These are phyloP conservation scores for Trametes polyzona DNA, from an alignment of 1,284 basidiomycete species.

Conservation along the genomic window DNA sequence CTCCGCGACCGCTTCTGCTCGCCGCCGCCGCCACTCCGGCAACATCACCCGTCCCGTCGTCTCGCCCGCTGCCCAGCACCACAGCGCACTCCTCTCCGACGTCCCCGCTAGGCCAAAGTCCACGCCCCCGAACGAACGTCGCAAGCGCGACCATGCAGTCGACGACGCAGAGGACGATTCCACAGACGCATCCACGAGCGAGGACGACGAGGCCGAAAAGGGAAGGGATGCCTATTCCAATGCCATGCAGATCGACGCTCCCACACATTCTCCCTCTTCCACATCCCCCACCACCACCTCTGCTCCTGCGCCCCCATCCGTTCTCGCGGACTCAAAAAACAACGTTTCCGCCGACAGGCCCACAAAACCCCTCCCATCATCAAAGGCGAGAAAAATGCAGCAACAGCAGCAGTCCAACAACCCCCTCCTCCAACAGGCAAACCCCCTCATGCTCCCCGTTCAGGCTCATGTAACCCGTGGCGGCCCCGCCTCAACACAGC, in stretches of 20 bases:
- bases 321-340: conserved; percentile 25
- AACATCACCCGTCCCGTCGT: conserved; percentile 34
- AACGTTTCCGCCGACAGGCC: conserved; percentile 46
- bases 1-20: conserved; percentile 25
- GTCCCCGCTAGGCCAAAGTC: conserved; percentile 41
- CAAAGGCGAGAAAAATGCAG: conserved; percentile 51
- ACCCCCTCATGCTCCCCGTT: conserved; percentile 80
- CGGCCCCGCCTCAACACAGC: conserved; percentile 46
- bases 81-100: conserved; percentile 19
- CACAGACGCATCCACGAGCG: conserved; percentile 13
- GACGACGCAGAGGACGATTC: conserved; percentile 22
- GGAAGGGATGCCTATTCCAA: conserved; percentile 21
- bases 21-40: conserved; percentile 41
- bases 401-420: conserved; percentile 29
- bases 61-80: conserved; percentile 24
- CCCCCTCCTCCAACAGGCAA: conserved; percentile 50
- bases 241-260: conserved; percentile 33
- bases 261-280: conserved; percentile 21
- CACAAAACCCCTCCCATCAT: conserved; percentile 51
- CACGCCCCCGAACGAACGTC: conserved; percentile 40
- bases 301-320: conserved; percentile 1
- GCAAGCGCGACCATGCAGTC: conserved; percentile 23
- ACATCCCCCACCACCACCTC: conserved; percentile 19
- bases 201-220: conserved; percentile 28
- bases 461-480: conserved; percentile 80